Evolutionary conservation across 2,329 filamentous ascomycete species (phyloP).

Genomic region (Alternaria brassicae): DNA sequence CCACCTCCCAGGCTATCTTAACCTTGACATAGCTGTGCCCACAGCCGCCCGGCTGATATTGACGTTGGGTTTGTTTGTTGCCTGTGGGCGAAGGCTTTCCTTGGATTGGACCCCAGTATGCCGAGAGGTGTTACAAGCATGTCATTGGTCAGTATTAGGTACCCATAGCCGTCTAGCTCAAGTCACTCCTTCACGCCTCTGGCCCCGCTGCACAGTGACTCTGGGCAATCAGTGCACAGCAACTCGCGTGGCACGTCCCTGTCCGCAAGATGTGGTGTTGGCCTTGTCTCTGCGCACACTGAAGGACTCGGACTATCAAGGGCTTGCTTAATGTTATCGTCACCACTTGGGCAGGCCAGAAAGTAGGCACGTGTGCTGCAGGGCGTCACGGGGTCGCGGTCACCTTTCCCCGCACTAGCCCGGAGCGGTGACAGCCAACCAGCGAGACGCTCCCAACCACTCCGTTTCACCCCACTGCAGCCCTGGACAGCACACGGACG

Average conservation of each 20-base stretch:
- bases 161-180: neutral
- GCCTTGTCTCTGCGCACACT: neutral
- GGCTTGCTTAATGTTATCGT: neutral
- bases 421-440: slow-evolving; percentile 29
- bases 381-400: slow-evolving; percentile 4
- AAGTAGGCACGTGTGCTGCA: slow-evolving; percentile 16
- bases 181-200: neutral
- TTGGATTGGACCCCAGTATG: neutral
- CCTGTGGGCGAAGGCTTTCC: neutral
- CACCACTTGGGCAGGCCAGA: slow-evolving; percentile 3
- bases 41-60: neutral
- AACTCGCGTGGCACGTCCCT: slow-evolving; percentile 7
- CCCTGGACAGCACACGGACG: slow-evolving; percentile 36
- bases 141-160: neutral
- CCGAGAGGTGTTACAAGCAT: neutral
- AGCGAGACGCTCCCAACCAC: slow-evolving; percentile 35
- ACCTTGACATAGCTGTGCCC: neutral
- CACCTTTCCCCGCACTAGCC: slow-evolving; percentile 26
- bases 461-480: slow-evolving; percentile 40
- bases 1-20: too few species aligned
- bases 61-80: neutral
- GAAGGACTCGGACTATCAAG: neutral
- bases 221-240: slow-evolving; percentile 17
- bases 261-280: neutral
- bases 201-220: neutral